These are phyloP conservation scores for Phaeosphaeria sp. DNA, from an alignment of 2,329 filamentous ascomycete genomes.

Conservation along the genomic window DNA sequence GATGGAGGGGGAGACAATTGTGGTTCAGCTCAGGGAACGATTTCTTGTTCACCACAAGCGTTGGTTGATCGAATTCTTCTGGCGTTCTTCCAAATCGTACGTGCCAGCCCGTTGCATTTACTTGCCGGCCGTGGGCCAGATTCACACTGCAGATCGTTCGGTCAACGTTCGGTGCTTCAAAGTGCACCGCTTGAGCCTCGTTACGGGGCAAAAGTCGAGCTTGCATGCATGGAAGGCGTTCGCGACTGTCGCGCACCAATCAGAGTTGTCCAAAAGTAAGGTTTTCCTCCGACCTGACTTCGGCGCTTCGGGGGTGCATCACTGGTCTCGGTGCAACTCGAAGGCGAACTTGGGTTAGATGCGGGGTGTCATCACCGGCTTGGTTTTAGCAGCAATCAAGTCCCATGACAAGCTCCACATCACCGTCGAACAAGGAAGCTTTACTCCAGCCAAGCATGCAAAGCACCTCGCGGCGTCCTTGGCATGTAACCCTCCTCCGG, in stretches of 20 bases:
- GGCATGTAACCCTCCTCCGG: slow-evolving; percentile 20
- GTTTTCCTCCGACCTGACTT: background rate
- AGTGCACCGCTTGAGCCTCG: background rate
- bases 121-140: background rate
- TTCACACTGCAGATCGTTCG: background rate
- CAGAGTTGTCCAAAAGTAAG: background rate
- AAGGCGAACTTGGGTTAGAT: background rate
- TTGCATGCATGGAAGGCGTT: background rate
- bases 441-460: slow-evolving; percentile 22
- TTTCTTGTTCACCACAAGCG: background rate
- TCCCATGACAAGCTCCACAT: slow-evolving; percentile 19
- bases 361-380: slow-evolving; percentile 9
- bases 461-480: slow-evolving; percentile 14
- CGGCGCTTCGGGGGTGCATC: background rate
- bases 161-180: background rate
- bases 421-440: slow-evolving; percentile 20
- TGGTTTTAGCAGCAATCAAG: background rate
- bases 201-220: background rate
- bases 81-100: background rate
- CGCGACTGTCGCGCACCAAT: background rate
- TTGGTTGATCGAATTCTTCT: background rate
- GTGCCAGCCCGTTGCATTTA: background rate
- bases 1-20: background rate
- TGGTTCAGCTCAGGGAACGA: background rate
- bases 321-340: background rate